Conservation (phyloP, 1,284 basidiomycete species). For the Apiotrichum montevideense region DNA sequence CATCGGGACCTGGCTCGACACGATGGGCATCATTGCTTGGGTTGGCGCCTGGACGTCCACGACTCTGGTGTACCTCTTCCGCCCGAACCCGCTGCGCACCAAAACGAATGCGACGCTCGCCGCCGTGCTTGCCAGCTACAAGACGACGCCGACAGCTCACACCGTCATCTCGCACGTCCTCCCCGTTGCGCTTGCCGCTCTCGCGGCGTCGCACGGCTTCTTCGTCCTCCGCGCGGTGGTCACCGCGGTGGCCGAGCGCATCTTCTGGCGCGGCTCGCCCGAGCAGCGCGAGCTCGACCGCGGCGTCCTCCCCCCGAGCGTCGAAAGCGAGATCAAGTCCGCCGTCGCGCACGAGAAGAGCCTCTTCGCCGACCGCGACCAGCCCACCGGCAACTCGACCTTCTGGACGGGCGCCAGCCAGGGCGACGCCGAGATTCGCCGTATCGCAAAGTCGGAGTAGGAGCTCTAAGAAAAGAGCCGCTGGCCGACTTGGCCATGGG, state of each 20-base stretch:
- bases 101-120: conserved; percentile 15
- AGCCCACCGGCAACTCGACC: neutral
- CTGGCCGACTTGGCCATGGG: too few relatives aligned
- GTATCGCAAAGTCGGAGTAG: conserved; percentile 32
- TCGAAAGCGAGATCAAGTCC: neutral
- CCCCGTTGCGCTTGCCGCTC: conserved; percentile 65
- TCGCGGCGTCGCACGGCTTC: conserved; percentile 75
- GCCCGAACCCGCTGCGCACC: conserved; percentile 30
- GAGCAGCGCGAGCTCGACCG: conserved; percentile 49
- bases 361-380: neutral
- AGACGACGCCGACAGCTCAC: conserved; percentile 24
- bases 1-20: conserved; percentile 91
- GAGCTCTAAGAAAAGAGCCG: too few relatives aligned
- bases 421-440: conserved; percentile 34
- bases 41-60: conserved; percentile 76
- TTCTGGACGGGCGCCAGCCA: conserved; percentile 43
- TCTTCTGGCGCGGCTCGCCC: conserved; percentile 64
- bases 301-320: neutral
- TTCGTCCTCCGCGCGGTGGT: conserved; percentile 61
- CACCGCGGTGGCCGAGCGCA: conserved; percentile 62
- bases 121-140: conserved; percentile 30
- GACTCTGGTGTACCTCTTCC: conserved; percentile 79
- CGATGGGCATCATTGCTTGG: conserved; percentile 81
- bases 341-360: neutral
- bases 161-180: conserved; percentile 48